phyloP scores from a whole-genome alignment of 2,329 filamentous ascomycete genomes.

The Fusarium subglutinans region DNA sequence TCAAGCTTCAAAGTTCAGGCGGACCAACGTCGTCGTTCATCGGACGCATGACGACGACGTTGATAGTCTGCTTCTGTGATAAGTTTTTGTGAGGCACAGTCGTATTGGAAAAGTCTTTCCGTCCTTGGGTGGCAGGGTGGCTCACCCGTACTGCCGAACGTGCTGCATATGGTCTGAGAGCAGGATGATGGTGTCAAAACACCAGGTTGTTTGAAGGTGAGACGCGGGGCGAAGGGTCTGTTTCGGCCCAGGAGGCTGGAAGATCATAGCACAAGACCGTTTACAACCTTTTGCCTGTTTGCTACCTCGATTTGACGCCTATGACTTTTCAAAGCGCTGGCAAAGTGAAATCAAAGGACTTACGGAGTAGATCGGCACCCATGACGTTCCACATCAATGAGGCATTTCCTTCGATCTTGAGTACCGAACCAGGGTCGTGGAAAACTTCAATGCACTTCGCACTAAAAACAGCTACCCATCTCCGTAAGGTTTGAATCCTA shows the following conservation, averaged over 20 bases:
- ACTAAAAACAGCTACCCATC: slow-evolving; percentile 16
- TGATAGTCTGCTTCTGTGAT: not conserved
- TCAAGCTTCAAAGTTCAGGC: not conserved
- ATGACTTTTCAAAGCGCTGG: not conserved
- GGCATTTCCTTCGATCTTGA: slow-evolving; percentile 28
- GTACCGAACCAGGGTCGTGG: slow-evolving; percentile 14
- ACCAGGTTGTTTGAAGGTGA: slow-evolving; percentile 25
- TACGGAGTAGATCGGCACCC: slow-evolving; percentile 12
- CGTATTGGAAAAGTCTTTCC: slow-evolving; percentile 1
- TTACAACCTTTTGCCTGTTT: not conserved
- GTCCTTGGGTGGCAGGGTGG: slow-evolving; percentile 6
- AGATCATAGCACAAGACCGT: not conserved
- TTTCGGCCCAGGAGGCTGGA: slow-evolving; percentile 12
- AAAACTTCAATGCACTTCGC: slow-evolving; percentile 9
- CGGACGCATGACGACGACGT: not conserved
- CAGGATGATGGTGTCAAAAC: slow-evolving; percentile 14
- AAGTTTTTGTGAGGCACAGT: slow-evolving; percentile 1
- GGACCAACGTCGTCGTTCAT: slow-evolving; percentile 1
- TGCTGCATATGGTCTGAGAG: slow-evolving; percentile 11
- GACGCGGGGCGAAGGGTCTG: slow-evolving; percentile 17
- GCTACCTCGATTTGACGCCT: not conserved
- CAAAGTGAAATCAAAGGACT: slow-evolving; percentile 31
- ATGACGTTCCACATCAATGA: slow-evolving; percentile 23
- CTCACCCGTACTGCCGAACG: not conserved
- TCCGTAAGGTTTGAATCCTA: slow-evolving; percentile 12